Base-by-base conservation (phyloP, 345 rosid genomes). In the Moricandia arvensis region DNA sequence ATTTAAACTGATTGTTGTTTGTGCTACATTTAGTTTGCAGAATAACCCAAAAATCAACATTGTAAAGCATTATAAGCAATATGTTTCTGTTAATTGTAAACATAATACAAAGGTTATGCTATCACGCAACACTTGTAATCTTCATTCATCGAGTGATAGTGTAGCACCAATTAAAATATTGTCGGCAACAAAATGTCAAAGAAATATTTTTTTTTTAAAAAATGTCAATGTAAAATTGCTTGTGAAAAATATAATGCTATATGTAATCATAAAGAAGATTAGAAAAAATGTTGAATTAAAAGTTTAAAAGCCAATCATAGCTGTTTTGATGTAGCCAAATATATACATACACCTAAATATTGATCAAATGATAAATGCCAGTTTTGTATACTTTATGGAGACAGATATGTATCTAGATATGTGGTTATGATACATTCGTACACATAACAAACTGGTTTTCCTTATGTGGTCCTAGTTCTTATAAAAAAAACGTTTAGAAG, bases 391-490 rank as follows among this genome's bases (percentile, higher is more conserved):
- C 26, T 49, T 59, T 47, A 63, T 53, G 66, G 29, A 62, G 30
- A 69, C 66, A 63, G 58, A 69, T 76, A 57, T 69, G 66, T 41
- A 55, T 38, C 51, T 76, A 63, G n/a, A 33, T 69, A 24, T 55
- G 75, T 69, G 66, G 75, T 76, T 54, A 70, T 55, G 75, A 70
- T 70, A 55, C 51, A 43, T 24, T 76, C 66, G 71, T 76, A 70
- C 74, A 75, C 65, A 69, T 69, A 61, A 62, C n/a, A 49, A 43
- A 49, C 59, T 53, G 3, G 38, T 49, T 41, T 67, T 62, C 51
- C 8, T 10, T 3, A 54, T 54, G 75, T 76, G 80, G 75, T 54
- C 80, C 80, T 41, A 69, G 21, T 38, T 69, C 53, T 63, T 30
- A 54, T 53, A n/a, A n/a, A n/a, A 12, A 53, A 47, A 61, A 60